Percentiles rank a stretch among this genome's conserved stretches.
Evolutionary conservation across 305 asterid species (phyloP).

Genomic region (Solanum hybrid): DNA sequence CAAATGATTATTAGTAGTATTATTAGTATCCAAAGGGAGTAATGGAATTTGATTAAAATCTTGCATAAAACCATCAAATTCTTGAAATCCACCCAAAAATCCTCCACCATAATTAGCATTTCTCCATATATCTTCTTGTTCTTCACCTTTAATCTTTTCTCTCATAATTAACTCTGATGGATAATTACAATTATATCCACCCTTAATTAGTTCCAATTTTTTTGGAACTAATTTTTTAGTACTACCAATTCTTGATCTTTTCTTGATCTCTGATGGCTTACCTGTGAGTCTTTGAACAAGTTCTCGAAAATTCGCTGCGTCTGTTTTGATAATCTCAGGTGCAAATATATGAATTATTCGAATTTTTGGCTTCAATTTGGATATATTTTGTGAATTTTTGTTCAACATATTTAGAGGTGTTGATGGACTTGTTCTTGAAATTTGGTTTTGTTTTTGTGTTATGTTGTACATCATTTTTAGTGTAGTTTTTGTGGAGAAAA

Average conservation of each 20-base stretch:
- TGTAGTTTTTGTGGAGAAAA: neutral
- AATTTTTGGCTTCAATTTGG: conserved; percentile 64
- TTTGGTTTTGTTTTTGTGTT: conserved; percentile 13
- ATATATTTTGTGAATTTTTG: conserved; percentile 49
- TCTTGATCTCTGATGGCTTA: conserved; percentile 43
- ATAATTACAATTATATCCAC: neutral
- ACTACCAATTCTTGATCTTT: conserved; percentile 1
- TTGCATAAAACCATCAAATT: conserved; percentile 58
- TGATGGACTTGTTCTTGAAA: conserved; percentile 19
- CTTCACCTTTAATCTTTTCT: conserved; percentile 62
- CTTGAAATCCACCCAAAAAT: conserved; percentile 56
- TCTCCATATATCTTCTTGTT: conserved; percentile 50
- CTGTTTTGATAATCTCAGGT: conserved; percentile 90
- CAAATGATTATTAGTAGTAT: neutral
- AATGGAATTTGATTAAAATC: conserved; percentile 31
- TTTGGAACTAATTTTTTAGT: conserved; percentile 19
- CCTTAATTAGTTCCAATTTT: neutral
- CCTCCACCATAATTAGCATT: conserved; percentile 60
- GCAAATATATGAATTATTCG: conserved; percentile 93
- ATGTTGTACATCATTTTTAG: conserved; percentile 8
- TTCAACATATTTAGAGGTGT: conserved; percentile 30
- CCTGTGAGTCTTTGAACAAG: conserved; percentile 91
- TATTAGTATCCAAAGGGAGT: neutral
- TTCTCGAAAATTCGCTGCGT: conserved; percentile 66
- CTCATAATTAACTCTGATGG: neutral